Evolutionary conservation across 1,139 yeast species (phyloP).

Genomic region (Ogataea hybrid): DNA sequence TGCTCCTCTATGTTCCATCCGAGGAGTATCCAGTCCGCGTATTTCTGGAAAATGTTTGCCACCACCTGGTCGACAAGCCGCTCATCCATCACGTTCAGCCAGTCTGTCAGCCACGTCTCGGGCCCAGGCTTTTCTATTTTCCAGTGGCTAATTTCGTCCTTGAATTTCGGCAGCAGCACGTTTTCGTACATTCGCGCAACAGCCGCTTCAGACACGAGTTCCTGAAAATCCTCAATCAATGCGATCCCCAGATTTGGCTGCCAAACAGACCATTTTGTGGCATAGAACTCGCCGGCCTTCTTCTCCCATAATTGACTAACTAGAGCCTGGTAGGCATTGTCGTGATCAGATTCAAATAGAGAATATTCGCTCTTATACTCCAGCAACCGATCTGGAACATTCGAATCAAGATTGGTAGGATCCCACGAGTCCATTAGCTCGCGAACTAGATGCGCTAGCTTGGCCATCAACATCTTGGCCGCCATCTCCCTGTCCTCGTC

Average conservation of each 20-base stretch:
- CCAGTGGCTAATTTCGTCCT: slow-evolving; percentile 36
- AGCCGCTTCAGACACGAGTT: slow-evolving; percentile 40
- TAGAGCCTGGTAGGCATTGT: slow-evolving; percentile 34
- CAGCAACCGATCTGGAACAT: slow-evolving; percentile 30
- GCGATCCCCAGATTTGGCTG: slow-evolving; percentile 34
- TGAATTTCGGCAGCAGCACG: slow-evolving; percentile 38
- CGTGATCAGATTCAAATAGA: neutral
- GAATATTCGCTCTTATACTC: slow-evolving; percentile 26
- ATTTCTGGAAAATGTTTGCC: slow-evolving; percentile 32
- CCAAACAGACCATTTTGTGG: slow-evolving; percentile 34
- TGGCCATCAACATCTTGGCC: slow-evolving; percentile 32
- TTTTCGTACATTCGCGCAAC: slow-evolving; percentile 29
- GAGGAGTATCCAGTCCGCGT: slow-evolving; percentile 24
- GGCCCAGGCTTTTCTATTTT: slow-evolving; percentile 32
- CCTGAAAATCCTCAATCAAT: slow-evolving; percentile 37
- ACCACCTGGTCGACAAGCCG: slow-evolving; percentile 27
- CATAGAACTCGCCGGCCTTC: slow-evolving; percentile 31
- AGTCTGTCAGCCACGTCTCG: slow-evolving; percentile 43
- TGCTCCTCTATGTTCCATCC: slow-evolving; percentile 15
- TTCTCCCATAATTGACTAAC: slow-evolving; percentile 35
- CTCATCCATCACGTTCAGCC: slow-evolving; percentile 34
- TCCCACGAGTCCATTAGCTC: slow-evolving; percentile 36
- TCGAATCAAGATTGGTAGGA: slow-evolving; percentile 32
- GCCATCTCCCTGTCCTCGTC: slow-evolving; percentile 15
- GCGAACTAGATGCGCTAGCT: slow-evolving; percentile 30